Base-by-base conservation (phyloP, 768 basidiomycete genomes). In the Mrakia frigida region DNA sequence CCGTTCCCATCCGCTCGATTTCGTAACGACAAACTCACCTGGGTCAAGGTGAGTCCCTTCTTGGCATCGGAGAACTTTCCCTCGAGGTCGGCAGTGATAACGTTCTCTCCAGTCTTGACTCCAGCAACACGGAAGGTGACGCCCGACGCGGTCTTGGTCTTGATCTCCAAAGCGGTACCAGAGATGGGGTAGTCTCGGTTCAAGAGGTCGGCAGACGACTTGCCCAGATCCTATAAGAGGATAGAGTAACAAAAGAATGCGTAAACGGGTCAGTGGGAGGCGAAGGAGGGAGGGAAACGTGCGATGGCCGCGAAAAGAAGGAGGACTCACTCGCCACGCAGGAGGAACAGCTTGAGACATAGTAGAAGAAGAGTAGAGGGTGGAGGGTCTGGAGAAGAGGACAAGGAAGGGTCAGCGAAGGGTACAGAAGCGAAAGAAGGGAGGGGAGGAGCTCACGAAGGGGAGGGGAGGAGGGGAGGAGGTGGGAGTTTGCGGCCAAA, bases 41-140 rank as follows among this genome's bases (percentile, higher is more conserved):
- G 83, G 80, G 97, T 98, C 88, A 97, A 87, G 83, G 90, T 90
- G 82, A 98, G 87, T 79, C 97, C 97, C 84, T 96, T 93, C 85
- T 90, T 89, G 86, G 88, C 88, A 88, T 98, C 91, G 81, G 87
- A 83, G 87, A 91, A 95, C 86, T 98, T 99, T 85, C 90, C 91
- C 89, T 99, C 97, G 81, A 98, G 87, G 84, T 98, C 96, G 80
- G 92, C 96, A 53, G 83, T 80, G 86, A 98, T 98, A 84, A 85
- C 84, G 79, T 83, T 85, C 68, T 89, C 86, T 86, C 92, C 90
- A 83, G 88, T 85, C 77, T 91, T 92, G 82, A 81, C 86, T 74
- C 97, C 96, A 79, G 88, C 88, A 80, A 95, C 97, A 85, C 92
- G 92, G 91, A 99, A 98, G 83, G 90, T 87, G 80, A 97, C 93